Evolutionary conservation across 148 eudicot genomes (phyloP), one percentile per base, ranked within the genome.

Genomic region (Rhododendron griersonianum): DNA sequence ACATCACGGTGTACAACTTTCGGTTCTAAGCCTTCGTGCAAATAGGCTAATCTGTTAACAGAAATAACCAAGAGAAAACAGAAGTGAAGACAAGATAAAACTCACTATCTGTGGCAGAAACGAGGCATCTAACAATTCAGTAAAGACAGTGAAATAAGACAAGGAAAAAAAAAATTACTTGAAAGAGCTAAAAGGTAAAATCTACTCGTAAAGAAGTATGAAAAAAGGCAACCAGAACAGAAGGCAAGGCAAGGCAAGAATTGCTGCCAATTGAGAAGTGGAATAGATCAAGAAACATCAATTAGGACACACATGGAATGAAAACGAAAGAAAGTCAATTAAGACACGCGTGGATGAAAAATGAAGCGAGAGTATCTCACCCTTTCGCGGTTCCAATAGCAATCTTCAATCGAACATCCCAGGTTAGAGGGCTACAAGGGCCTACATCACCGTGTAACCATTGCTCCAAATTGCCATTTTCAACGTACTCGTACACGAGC

Each of bases 1-100:
- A 96, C 96, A 89, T 96, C 99, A 28, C 99, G 98, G 48, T 96
- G 99, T 81, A 96, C 99, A 86, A 96, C 99, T 90, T 96, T 96
- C 45, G 99, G 99, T 85, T 96, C 99, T 74, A 96, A 86, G 81
- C 99, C 99, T 87, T 96, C 99, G 39, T 96, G 99, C 91, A 96
- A 92, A 89, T 96, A 94, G 35, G 98, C 98, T 87, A 96, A 87
- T 48, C 99, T 96, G 90, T 77, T 6, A 28, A 73, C 57, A 88
- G 23, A 79, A 65, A 84, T 25, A 81, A 47, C 39, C 1, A 39
- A 13, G 69, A 69, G 44, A 65, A 57, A n/a, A 15, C 39, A 41
- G 7, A 51, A 35, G 1, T 11, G 23, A 71, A 33, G 25, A 50
- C 28, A 84, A 14, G 61, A 30, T 23, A 83, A 71, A 83, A 83